phyloP scores from a whole-genome alignment of 2,329 filamentous ascomycete genomes.

The Zymoseptoria ardabiliae region DNA sequence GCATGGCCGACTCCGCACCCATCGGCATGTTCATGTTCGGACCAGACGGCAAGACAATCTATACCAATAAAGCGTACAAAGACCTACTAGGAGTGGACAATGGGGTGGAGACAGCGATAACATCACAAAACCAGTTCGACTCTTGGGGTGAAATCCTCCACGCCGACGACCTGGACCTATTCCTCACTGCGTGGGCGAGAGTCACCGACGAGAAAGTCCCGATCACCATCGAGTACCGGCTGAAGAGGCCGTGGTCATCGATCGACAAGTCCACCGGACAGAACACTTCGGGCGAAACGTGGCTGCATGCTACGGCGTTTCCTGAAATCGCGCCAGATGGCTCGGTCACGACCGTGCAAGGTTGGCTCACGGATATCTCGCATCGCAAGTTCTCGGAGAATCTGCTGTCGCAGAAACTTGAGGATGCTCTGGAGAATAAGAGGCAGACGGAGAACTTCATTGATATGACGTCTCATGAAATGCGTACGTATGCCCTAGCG shows the following conservation, averaged over 20 bases:
- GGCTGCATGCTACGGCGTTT: conserved; percentile 28
- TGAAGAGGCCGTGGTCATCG: conserved; percentile 30
- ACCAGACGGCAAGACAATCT: conserved; percentile 29
- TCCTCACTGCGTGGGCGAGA: conserved; percentile 26
- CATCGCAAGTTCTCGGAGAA: conserved; percentile 28
- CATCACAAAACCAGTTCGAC: background rate
- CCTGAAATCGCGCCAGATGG: conserved; percentile 27
- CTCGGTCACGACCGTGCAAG: conserved; percentile 23
- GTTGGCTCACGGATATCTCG: conserved; percentile 30
- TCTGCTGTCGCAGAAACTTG: conserved; percentile 24
- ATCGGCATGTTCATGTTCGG: conserved; percentile 35
- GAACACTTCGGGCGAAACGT: conserved; percentile 24
- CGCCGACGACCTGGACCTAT: conserved; percentile 31
- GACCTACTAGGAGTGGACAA: conserved; percentile 26
- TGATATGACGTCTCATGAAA: conserved; percentile 36
- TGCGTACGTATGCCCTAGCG: conserved; percentile 14
- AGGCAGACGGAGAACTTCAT: conserved; percentile 33
- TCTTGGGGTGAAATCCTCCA: conserved; percentile 20
- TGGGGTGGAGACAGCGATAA: conserved; percentile 12
- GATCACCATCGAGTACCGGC: conserved; percentile 32
- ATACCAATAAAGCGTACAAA: conserved; percentile 36
- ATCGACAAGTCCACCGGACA: conserved; percentile 22
- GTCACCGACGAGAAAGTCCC: conserved; percentile 28
- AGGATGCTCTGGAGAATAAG: conserved; percentile 33
- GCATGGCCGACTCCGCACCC: conserved; percentile 34